Base-by-base conservation (phyloP, 495 filamentous ascomycete species). In the Daldinia concentrica region DNA sequence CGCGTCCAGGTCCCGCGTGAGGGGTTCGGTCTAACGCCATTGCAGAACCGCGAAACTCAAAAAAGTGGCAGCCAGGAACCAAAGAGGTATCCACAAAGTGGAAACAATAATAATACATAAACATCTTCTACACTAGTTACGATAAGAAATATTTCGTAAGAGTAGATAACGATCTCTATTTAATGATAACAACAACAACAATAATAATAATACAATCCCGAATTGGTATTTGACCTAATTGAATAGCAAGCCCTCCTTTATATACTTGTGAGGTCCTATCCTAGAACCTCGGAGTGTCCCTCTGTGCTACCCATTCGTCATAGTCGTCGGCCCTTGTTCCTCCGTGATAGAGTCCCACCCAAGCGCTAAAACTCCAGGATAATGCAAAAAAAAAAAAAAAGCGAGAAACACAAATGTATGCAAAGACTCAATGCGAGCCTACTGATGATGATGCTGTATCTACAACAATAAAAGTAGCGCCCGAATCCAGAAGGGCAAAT, bases 281-380 rank as follows among this genome's bases (percentile, higher is more conserved):
- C 58, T 58, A 54, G 64, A 56, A 17, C 29, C n/a, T 52, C 37
- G 22, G 36, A 43, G 59, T 55, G 56, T 55, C 36, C 71, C 50
- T 59, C 41, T 62, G 27, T 27, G 17, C 22, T 50, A 67, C 57
- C 63, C 55, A 67, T 64, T 71, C 72, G 39, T 74, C 55, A 71
- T 71, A 61, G 43, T 66, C 67, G 29, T 74, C 71, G 68, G 68
- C 59, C 66, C 63, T 39, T 69, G 60, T 64, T 71, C 62, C 66
- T 74, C 70, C 73, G 70, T 36, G 19, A 71, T 62, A 37, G 62
- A 72, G 52, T 58, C 61, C 62, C 68, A 65, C 61, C 76, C 57
- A 69, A 62, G 43, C 58, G 59, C 63, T 68, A 64, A 68, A 77
- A 77, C 76, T 74, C 76, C 76, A 70, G 58, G 62, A 68, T 63